Evolutionary conservation across 1,284 basidiomycete genomes (phyloP).

Genomic region (Stereum hirsutum): DNA sequence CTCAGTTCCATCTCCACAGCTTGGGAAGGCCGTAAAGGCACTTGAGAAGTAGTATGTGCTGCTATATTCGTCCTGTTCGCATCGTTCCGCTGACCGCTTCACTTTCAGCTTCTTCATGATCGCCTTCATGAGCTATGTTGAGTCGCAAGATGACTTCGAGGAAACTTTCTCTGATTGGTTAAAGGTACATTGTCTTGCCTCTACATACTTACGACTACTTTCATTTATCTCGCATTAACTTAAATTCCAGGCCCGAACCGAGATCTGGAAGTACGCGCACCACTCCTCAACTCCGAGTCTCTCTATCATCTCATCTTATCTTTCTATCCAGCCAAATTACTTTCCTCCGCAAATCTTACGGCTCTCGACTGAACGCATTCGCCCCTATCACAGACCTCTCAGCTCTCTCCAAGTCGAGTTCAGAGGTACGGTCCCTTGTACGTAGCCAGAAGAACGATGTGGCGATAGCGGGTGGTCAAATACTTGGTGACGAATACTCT

Average conservation of each 20-base stretch:
- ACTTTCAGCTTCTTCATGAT: slow-evolving; percentile 81
- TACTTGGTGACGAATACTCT: slow-evolving; percentile 90
- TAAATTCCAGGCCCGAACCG: slow-evolving; percentile 56
- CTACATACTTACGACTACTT: background rate
- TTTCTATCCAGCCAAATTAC: slow-evolving; percentile 62
- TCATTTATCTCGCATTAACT: background rate
- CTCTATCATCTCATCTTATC: background rate
- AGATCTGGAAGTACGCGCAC: slow-evolving; percentile 83
- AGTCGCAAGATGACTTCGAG: slow-evolving; percentile 54
- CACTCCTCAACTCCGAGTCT: slow-evolving; percentile 3
- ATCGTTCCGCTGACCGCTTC: background rate
- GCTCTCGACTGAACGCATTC: slow-evolving; percentile 79
- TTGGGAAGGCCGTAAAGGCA: slow-evolving; percentile 59
- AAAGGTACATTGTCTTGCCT: slow-evolving; percentile 37
- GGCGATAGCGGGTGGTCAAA: slow-evolving; percentile 74
- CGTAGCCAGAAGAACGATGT: slow-evolving; percentile 68
- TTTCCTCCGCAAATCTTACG: slow-evolving; percentile 72
- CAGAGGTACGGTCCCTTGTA: slow-evolving; percentile 42
- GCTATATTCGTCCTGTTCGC: background rate
- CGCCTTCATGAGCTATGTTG: slow-evolving; percentile 89
- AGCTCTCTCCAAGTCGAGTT: slow-evolving; percentile 58
- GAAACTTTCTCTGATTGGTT: slow-evolving; percentile 85
- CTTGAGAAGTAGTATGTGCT: slow-evolving; percentile 71
- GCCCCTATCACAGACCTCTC: slow-evolving; percentile 85
- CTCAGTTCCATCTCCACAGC: too few species aligned